A percentile compares a stretch with the other conserved stretches of the same genome.
Evolutionary conservation across 352 stramenopile genomes (phyloP).

Genomic region (Albugo candida): DNA sequence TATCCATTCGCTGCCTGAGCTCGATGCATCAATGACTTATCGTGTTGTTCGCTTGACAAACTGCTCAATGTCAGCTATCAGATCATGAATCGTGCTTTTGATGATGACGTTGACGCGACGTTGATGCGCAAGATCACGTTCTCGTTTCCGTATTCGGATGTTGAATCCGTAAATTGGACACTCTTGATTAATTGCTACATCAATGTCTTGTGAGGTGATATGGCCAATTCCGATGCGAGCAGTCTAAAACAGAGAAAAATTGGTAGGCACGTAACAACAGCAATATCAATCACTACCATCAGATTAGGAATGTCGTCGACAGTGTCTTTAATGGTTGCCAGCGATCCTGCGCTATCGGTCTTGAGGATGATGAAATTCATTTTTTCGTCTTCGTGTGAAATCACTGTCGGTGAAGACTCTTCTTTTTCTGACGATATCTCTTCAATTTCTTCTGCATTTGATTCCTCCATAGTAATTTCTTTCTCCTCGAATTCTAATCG

Average conservation of each 20-base stretch:
- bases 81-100: conserved; percentile 42
- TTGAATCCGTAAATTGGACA: conserved; percentile 77
- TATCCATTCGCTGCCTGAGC: too few species aligned
- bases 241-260: conserved; percentile 18
- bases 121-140: conserved; percentile 28
- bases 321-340: conserved; percentile 68
- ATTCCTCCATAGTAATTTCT: conserved; percentile 16
- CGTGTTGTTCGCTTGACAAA: neutral
- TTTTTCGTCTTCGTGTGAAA: conserved; percentile 6
- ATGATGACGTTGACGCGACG: conserved; percentile 48
- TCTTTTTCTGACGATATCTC: neutral
- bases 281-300: neutral
- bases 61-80: conserved; percentile 50
- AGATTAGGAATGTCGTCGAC: conserved; percentile 22
- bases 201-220: conserved; percentile 57
- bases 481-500: conserved; percentile 49
- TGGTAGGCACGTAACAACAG: neutral
- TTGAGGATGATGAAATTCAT: conserved; percentile 44
- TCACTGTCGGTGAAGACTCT: neutral
- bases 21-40: too few species aligned
- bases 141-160: conserved; percentile 38
- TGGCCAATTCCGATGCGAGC: conserved; percentile 60
- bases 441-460: neutral
- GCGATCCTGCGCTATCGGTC: conserved; percentile 49
- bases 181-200: conserved; percentile 31